A percentile compares a stretch with the other conserved stretches of the same genome.
phyloP scores from a whole-genome alignment of 805 yeast genomes.

The Zygosaccharomyces siamensis region DNA sequence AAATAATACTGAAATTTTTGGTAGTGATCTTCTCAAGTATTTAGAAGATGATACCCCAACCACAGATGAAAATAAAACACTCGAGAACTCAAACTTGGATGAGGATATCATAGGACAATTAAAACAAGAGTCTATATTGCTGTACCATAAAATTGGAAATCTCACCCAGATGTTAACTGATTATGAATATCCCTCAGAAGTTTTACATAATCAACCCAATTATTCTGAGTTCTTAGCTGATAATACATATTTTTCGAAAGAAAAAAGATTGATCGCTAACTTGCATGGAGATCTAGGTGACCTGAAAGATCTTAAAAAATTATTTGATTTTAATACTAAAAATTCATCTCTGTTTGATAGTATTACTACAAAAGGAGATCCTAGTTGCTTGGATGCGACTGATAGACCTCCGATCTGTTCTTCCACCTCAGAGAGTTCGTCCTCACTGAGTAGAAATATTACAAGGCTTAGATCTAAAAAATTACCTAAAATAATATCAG shows the following conservation, averaged over 20 bases:
- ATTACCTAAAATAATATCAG: neutral
- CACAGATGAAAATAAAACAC: neutral
- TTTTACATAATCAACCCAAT: conserved; percentile 13
- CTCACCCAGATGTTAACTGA: conserved; percentile 24
- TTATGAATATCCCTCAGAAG: conserved; percentile 26
- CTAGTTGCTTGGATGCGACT: neutral
- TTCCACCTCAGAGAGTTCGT: conserved; percentile 7
- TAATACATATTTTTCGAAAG: conserved; percentile 14
- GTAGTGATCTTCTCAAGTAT: conserved; percentile 26
- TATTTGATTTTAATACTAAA: conserved; percentile 8
- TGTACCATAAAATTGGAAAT: conserved; percentile 22
- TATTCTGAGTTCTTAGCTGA: conserved; percentile 19
- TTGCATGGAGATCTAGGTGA: conserved; percentile 9
- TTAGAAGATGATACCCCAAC: conserved; percentile 16
- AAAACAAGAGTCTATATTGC: conserved; percentile 23
- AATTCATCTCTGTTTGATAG: conserved; percentile 8
- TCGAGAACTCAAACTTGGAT: conserved; percentile 1
- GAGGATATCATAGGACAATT: conserved; percentile 17
- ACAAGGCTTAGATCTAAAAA: conserved; percentile 8
- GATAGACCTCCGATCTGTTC: neutral
- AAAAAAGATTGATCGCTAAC: conserved; percentile 13
- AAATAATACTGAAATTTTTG: conserved; percentile 31
- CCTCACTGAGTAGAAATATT: conserved; percentile 5
- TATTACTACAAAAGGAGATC: conserved; percentile 5
- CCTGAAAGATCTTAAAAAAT: conserved; percentile 9